Evolutionary conservation across 2,329 filamentous ascomycete species (phyloP).

Genomic region (Chaetothyriales sp.): DNA sequence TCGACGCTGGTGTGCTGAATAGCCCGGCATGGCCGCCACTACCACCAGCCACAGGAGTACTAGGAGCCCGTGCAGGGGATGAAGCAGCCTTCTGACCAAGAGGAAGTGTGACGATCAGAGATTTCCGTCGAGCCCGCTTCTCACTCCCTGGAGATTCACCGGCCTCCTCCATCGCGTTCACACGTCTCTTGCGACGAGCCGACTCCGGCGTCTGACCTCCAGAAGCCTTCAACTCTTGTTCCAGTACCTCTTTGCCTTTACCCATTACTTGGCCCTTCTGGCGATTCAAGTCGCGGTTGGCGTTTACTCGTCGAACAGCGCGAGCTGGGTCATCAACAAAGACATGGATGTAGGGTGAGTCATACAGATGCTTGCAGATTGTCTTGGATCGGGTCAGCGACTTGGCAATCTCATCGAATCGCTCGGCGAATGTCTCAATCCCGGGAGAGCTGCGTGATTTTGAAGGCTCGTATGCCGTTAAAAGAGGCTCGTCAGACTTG

Average conservation of each 20-base stretch:
- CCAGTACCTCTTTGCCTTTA: constrained; percentile 21
- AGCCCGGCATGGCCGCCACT: not conserved
- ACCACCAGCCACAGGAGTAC: not conserved
- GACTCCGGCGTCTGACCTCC: not conserved
- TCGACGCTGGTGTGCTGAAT: not conserved
- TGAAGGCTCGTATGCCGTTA: constrained; percentile 15
- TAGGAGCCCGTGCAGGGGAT: not conserved
- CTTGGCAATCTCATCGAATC: constrained; percentile 13
- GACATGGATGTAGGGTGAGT: constrained; percentile 21
- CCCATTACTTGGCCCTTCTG: constrained; percentile 23
- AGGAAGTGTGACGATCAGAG: not conserved
- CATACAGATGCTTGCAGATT: constrained; percentile 28
- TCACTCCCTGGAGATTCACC: not conserved
- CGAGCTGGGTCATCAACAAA: constrained; percentile 27
- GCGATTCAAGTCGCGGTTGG: constrained; percentile 24
- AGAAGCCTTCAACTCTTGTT: constrained; percentile 3
- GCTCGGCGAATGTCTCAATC: constrained; percentile 15
- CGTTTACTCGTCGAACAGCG: constrained; percentile 20
- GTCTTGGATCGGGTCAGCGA: constrained; percentile 22
- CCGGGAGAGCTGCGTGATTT: constrained; percentile 15
- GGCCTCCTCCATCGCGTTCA: not conserved
- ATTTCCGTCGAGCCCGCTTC: not conserved
- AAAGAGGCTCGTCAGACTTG: constrained; percentile 13
- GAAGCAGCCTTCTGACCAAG: not conserved
- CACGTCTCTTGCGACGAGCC: constrained; percentile 5